Base-by-base conservation (phyloP, 139 green algal genomes). In the Closterium sp. region DNA sequence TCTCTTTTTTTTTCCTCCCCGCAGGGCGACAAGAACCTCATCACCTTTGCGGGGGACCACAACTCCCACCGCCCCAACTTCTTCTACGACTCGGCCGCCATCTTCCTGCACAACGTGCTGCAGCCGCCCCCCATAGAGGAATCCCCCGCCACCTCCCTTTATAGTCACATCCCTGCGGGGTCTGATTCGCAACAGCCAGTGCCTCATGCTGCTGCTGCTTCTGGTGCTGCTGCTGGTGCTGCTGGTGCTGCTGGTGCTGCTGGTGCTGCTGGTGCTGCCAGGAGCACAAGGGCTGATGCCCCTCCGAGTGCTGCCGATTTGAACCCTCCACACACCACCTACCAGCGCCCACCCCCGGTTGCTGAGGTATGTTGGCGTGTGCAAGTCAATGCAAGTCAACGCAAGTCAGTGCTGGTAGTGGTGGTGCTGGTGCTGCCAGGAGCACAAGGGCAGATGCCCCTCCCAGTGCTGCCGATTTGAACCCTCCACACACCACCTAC, bases 21-120 rank as follows among this genome's bases (percentile, higher is more conserved):
- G 38, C 91, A 94, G 9, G 96, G 97, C 0, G 97, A 99, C 92
- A 99, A 98, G 92, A 97, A 98, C 91, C 92, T 98, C 9, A 28
- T 96, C 86, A 96, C 95, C 73, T 99, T 99, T 91, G 95, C 97
- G 2, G 98, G 98, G 30, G 98, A 99, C 94, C 98, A 99, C 96
- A 99, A 99, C 97, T 96, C 93, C 86, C 42, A 91, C 0, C 95
- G 96, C n/a, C 97, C 98, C 0, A 42, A 95, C 1, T 97, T 98
- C 95, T 99, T 97, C 90, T 99, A 99, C 92, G 92, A 96, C 85
- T 96, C 91, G 19, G 96, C 97, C 1, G 89, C 96, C 70, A 97
- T 97, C 85, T 99, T 99, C 96, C 97, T 99, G 86, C 94, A 97
- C 93, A 97, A 97, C 92, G 93, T 95, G 42, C 95, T 98, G 73